These are phyloP conservation scores for Mortierella sp. DNA, from an alignment of 371 early-diverging fungal species.

Conservation along the genomic window DNA sequence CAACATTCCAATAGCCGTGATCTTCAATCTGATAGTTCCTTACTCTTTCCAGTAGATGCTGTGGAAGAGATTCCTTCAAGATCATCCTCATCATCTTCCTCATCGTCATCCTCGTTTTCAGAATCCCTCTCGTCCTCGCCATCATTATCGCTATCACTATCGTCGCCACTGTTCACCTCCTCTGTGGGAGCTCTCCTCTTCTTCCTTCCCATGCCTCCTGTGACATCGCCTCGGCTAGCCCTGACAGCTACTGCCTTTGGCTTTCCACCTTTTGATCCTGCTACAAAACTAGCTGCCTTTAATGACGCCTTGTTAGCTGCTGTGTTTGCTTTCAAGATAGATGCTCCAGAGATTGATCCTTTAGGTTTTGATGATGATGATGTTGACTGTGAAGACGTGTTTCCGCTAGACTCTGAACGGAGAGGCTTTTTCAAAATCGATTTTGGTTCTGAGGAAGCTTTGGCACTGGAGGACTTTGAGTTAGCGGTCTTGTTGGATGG, in stretches of 20 bases:
- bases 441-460: conserved; percentile 30
- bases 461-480: not conserved
- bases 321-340: conserved; percentile 46
- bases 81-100: conserved; percentile 37
- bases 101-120: conserved; percentile 36
- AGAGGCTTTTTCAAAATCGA: conserved; percentile 49
- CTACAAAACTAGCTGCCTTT: not conserved
- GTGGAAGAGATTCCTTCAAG: conserved; percentile 29
- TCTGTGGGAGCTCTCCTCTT: conserved; percentile 32
- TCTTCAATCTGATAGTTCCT: not conserved
- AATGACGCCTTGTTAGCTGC: conserved; percentile 18
- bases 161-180: conserved; percentile 34
- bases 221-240: conserved; percentile 47
- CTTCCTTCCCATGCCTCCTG: conserved; percentile 53
- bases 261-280: conserved; percentile 11
- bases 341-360: conserved; percentile 35
- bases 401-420: conserved; percentile 10
- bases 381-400: not conserved
- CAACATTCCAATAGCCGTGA: not conserved
- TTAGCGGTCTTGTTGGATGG: conserved; percentile 10
- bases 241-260: conserved; percentile 30
- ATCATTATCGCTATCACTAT: conserved; percentile 36
- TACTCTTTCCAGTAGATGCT: conserved; percentile 26
- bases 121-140: conserved; percentile 41
- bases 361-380: conserved; percentile 34